phyloP scores from a whole-genome alignment of 192 early-diverging fungal genomes.

The Coemansia sp. region DNA sequence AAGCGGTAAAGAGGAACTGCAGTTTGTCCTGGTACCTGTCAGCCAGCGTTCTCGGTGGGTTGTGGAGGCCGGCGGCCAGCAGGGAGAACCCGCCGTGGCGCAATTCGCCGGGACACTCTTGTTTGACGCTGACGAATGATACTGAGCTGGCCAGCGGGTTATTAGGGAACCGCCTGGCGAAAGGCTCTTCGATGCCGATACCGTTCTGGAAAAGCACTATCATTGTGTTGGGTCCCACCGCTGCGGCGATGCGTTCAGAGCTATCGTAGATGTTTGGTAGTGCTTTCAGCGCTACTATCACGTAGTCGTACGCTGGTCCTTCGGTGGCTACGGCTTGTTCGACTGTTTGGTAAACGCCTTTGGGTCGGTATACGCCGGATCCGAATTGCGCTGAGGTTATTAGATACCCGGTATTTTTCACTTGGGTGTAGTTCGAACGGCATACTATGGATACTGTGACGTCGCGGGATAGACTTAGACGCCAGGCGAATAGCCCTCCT shows the following conservation, averaged over 20 bases:
- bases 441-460: slow-evolving; percentile 42
- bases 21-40: slow-evolving; percentile 15
- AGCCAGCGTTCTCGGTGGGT: neutral
- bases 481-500: slow-evolving; percentile 49
- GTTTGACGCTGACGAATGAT: slow-evolving; percentile 48
- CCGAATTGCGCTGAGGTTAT: slow-evolving; percentile 46
- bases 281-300: slow-evolving; percentile 52
- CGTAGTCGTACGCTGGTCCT: slow-evolving; percentile 38
- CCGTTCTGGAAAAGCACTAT: slow-evolving; percentile 69
- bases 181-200: slow-evolving; percentile 66
- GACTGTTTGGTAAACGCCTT: slow-evolving; percentile 25
- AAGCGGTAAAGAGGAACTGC: slow-evolving; percentile 22
- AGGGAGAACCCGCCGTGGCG: slow-evolving; percentile 52
- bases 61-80: slow-evolving; percentile 41
- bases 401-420: slow-evolving; percentile 24
- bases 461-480: slow-evolving; percentile 34
- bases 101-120: slow-evolving; percentile 16
- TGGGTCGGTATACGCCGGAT: slow-evolving; percentile 23
- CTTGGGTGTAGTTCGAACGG: slow-evolving; percentile 46
- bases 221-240: slow-evolving; percentile 28
- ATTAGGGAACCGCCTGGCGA: slow-evolving; percentile 58
- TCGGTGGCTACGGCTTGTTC: slow-evolving; percentile 28
- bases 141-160: slow-evolving; percentile 48
- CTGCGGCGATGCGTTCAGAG: slow-evolving; percentile 26
- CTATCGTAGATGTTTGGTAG: slow-evolving; percentile 53